These are phyloP conservation scores for Dioscorea dumetorum DNA, from an alignment of 106 monocot genomes.

Conservation along the genomic window DNA sequence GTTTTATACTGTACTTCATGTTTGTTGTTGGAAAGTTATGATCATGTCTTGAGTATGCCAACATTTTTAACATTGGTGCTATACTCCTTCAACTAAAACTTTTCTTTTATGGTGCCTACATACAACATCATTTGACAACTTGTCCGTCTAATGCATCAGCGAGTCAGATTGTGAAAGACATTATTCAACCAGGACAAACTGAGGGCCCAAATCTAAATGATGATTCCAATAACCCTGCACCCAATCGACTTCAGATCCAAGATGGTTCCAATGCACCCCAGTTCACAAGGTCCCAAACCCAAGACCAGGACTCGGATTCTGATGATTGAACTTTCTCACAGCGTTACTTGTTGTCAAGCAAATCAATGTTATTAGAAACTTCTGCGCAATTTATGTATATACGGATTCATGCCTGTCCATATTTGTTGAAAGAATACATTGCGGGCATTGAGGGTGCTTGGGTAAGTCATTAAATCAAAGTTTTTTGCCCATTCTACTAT, in stretches of 20 bases:
- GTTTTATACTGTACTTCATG: background rate
- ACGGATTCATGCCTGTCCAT: background rate
- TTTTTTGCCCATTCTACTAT: too few species aligned
- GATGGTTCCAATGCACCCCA: background rate
- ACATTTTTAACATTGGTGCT: background rate
- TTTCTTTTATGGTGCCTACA: background rate
- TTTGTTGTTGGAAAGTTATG: background rate
- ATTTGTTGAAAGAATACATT: background rate
- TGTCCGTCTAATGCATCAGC: constrained; percentile 5
- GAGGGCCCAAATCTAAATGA: background rate
- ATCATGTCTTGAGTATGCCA: background rate
- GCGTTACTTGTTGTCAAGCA: background rate
- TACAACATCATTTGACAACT: background rate
- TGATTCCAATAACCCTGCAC: background rate
- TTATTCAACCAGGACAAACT: background rate
- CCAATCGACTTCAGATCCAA: background rate
- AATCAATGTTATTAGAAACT: background rate
- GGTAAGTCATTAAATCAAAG: background rate
- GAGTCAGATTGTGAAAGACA: constrained; percentile 12
- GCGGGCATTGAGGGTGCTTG: background rate
- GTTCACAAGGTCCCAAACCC: background rate
- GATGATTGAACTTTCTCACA: constrained; percentile 2
- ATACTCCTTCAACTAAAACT: background rate
- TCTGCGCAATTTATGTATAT: background rate
- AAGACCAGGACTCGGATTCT: background rate